A percentile compares a stretch with the other conserved stretches of the same genome.
Conservation (phyloP, 2,329 filamentous ascomycete species). For the Neurospora sp. region DNA sequence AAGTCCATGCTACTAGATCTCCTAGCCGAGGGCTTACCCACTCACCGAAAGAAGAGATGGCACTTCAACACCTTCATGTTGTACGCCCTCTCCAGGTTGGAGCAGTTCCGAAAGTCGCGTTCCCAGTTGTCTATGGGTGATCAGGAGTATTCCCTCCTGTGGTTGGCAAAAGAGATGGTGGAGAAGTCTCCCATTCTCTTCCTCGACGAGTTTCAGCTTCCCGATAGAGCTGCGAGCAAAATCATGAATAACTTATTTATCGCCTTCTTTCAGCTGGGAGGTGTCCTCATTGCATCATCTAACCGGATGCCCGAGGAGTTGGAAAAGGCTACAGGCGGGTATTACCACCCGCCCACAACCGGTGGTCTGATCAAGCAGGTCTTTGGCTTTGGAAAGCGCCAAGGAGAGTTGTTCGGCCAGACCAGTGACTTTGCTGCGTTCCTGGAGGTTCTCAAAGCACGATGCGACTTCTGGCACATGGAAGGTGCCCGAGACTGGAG, state of each 20-base stretch:
- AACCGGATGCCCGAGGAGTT: conserved; percentile 80
- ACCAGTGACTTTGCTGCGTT: conserved; percentile 69
- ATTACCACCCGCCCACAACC: conserved; percentile 50
- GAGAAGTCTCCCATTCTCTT: conserved; percentile 69
- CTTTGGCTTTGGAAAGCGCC: conserved; percentile 30
- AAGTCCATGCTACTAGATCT: conserved; percentile 81
- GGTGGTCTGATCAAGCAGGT: conserved; percentile 41
- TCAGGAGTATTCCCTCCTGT: conserved; percentile 58
- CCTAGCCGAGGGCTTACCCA: conserved; percentile 69
- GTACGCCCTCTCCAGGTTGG: conserved; percentile 62
- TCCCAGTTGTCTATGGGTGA: conserved; percentile 15
- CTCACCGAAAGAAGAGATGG: conserved; percentile 62
- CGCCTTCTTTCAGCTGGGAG: conserved; percentile 71
- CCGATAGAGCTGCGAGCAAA: conserved; percentile 67
- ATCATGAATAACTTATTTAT: conserved; percentile 72
- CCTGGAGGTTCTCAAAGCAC: conserved; percentile 63
- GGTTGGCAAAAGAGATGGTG: conserved; percentile 67
- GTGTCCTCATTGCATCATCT: conserved; percentile 69
- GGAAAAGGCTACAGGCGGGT: conserved; percentile 62
- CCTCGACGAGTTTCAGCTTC: conserved; percentile 75
- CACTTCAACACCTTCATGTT: conserved; percentile 86
- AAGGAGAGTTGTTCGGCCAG: conserved; percentile 44
- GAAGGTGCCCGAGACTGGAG: conserved; percentile 66
- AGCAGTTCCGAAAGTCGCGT: conserved; percentile 44
- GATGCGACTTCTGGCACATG: conserved; percentile 81